Conservation (phyloP, 2,329 filamentous ascomycete genomes). For the Exophiala lecanii-corni region DNA sequence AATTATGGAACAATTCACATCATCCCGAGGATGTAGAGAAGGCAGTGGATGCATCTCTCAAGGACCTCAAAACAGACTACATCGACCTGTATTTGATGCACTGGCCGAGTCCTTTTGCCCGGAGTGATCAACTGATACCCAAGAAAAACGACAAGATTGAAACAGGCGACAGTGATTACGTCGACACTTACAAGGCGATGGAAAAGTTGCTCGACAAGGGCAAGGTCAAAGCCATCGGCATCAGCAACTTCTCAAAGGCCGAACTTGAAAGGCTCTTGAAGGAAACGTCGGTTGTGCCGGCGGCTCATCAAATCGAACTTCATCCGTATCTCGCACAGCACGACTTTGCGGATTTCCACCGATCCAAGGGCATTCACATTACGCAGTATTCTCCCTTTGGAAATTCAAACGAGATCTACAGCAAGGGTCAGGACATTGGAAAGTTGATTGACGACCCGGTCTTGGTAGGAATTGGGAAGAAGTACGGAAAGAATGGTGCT, state of each 20-base stretch:
- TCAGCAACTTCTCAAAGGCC: conserved; percentile 49
- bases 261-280: conserved; percentile 47
- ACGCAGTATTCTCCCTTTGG: conserved; percentile 54
- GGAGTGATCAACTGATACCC: conserved; percentile 45
- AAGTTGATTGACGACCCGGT: conserved; percentile 51
- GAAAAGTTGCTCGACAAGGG: conserved; percentile 38
- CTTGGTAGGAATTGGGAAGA: conserved; percentile 48
- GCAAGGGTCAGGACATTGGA: conserved; percentile 38
- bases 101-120: conserved; percentile 55
- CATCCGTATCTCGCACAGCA: conserved; percentile 52
- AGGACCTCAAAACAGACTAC: conserved; percentile 61
- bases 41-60: conserved; percentile 57
- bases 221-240: conserved; percentile 48
- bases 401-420: conserved; percentile 50
- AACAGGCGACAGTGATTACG: conserved; percentile 44
- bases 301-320: conserved; percentile 49
- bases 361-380: conserved; percentile 48
- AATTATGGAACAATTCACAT: conserved; percentile 63
- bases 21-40: conserved; percentile 57
- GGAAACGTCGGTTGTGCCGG: conserved; percentile 42
- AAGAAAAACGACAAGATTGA: conserved; percentile 40
- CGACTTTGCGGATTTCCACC: conserved; percentile 47
- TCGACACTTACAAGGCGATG: conserved; percentile 51
- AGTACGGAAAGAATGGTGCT: conserved; percentile 47
- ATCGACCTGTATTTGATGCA: conserved; percentile 68